Base-by-base conservation (phyloP, 2,329 filamentous ascomycete genomes). In the Apiospora malaysiana region DNA sequence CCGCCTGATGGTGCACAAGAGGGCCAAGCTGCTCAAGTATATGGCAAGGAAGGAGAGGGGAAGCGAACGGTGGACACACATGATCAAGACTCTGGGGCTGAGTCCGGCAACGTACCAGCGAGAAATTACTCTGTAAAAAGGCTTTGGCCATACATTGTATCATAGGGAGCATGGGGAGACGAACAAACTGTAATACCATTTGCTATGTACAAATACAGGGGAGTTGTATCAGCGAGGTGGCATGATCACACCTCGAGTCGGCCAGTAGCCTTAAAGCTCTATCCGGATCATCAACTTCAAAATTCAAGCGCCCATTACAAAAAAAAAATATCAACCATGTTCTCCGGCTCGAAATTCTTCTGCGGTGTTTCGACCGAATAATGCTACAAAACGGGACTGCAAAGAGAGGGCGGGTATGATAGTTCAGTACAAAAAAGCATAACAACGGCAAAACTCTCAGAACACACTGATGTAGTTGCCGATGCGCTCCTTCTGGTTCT, bases 401-500 rank as follows among this genome's bases (percentile, higher is more conserved):
- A 73, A 72, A 74, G 70, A 70, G 71, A 71, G 74, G 74, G 71
- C 43, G 69, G 66, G 45, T 68, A 68, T 71, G 70, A 75, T 66
- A 65, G 69, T 56, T 63, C 68, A 70, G 47, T 40, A 68, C 49
- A 68, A 12, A 45, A 51, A 65, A 66, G 66, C 32, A 66, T 16
- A 37, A 45, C 10, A 63, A 72, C 71, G 14, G 76, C 70, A 70
- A 32, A 42, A 70, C 63, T 74, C 76, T 88, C 84, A 97, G 84
- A 99, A 97, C 73, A 98, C 96, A 83, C 94, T 97, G 82, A 99
- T 99, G 84, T 97, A 99, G 85, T 98, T 99, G 77, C 94, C 93
- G 81, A 99, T 98, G 80, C 96, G 91, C 83, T 99, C 96, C 86
- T 99, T 99, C 84, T 99, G 96, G 86, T 97, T 98, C 85, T 99